Evolutionary conservation across 148 eudicot genomes (phyloP), one percentile per base, ranked within the genome.

Genomic region (Silene latifolia): DNA sequence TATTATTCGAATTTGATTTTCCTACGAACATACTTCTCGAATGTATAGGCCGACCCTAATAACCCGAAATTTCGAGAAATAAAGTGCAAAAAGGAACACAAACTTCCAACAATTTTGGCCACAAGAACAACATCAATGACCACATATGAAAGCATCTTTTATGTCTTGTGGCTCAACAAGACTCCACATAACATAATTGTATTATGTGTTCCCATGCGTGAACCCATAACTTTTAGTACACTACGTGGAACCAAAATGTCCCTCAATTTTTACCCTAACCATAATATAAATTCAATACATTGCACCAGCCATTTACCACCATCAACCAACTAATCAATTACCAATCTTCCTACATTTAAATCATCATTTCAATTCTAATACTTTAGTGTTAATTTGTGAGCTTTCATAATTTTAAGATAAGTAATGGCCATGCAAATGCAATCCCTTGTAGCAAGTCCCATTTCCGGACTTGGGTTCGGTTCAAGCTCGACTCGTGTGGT

Each of bases 351-450:
- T 32, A 32, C 35, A 32, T 4, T 32, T 2, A 48, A 0, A 27
- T 27, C 3, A 48, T 48, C 14, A 1, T 48, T 10, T 48, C 15
- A 48, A 10, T 48, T 48, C 53, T 48, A 48, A 48, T 48, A 9
- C 53, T 10, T 15, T 10, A 48, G 53, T 48, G 35, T 32, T 4
- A 32, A 39, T 39, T 39, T 39, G 44, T 39, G 44, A 39, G 44
- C 6, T 39, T 13, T 51, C 3, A 7, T 12, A 13, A 51, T 2
- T 19, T 9, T 48, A 11, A 3, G 13, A 10, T 10, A 48, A 48
- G 13, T 39, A 19, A 66, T 72, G 71, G 80, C 87, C 13, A 59
- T 74, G 63, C 78, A 70, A 23, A 47, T 82, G 77, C 89, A 86
- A 67, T 67, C 84, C 59, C 7, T 78, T 14, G 58, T 80, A 23